Conservation (phyloP, 306 rosid species). For the Lathyrus tuberosus region DNA sequence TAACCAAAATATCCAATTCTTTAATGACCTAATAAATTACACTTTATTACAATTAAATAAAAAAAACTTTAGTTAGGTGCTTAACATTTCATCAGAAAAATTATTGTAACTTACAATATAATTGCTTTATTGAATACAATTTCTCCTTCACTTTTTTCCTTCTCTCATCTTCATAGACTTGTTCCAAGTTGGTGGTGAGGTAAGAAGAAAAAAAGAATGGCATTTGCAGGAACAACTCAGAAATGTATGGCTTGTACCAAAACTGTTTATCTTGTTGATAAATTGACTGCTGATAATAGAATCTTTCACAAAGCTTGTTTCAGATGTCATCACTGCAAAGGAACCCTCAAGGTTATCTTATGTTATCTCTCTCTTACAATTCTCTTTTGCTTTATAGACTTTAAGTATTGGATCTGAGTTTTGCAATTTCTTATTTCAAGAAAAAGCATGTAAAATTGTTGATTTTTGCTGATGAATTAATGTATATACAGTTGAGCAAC, state of each 20-base stretch:
- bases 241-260: slow-evolving; percentile 99
- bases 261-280: slow-evolving; percentile 94
- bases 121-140: slow-evolving; percentile 63
- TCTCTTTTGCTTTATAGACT: slow-evolving; percentile 33
- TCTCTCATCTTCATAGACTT: slow-evolving; percentile 30
- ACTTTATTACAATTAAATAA: background rate
- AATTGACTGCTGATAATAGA: slow-evolving; percentile 90
- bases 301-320: slow-evolving; percentile 96
- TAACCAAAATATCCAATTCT: slow-evolving; percentile 15
- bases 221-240: slow-evolving; percentile 99
- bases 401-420: slow-evolving; percentile 44
- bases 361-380: background rate
- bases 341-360: slow-evolving; percentile 85
- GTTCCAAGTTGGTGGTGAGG: slow-evolving; percentile 28
- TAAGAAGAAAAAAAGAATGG: slow-evolving; percentile 54
- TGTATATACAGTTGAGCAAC: slow-evolving; percentile 80
- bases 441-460: no score
- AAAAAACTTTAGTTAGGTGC: slow-evolving; percentile 62
- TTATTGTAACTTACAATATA: slow-evolving; percentile 56
- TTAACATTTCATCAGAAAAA: slow-evolving; percentile 53
- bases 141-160: slow-evolving; percentile 39
- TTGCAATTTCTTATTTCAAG: background rate
- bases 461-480: slow-evolving; percentile 37
- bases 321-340: slow-evolving; percentile 97
- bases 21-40: background rate